Conservation (phyloP, 345 rosid species). For the Bruguiera gymnorhiza region DNA sequence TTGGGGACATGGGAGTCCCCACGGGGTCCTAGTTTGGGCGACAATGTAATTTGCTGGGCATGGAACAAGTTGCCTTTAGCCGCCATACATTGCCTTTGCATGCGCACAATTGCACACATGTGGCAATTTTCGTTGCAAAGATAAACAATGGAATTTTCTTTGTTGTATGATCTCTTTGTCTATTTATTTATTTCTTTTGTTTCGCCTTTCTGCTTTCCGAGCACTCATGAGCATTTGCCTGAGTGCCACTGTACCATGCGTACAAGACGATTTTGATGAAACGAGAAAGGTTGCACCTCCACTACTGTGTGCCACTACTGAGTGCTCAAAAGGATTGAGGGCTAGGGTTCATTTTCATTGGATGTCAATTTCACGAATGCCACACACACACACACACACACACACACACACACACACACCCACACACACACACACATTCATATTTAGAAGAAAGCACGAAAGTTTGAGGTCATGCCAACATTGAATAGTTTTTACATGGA, state of each 20-base stretch:
- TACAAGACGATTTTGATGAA: slow-evolving; percentile 29
- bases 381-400: not conserved
- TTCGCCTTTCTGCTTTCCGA: not conserved
- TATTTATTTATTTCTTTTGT: not conserved
- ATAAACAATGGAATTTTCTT: not conserved
- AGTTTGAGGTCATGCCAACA: slow-evolving; percentile 7
- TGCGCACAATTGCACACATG: slow-evolving; percentile 46
- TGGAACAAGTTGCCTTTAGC: slow-evolving; percentile 42
- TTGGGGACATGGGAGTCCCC: slow-evolving; percentile 43
- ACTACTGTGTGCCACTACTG: slow-evolving; percentile 18
- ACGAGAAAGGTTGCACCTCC: slow-evolving; percentile 40
- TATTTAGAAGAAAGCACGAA: not conserved
- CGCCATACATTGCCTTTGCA: slow-evolving; percentile 54
- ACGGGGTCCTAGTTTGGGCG: slow-evolving; percentile 27
- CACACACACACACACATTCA: not conserved
- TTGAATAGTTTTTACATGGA: not conserved
- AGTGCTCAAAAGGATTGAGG: slow-evolving; percentile 24
- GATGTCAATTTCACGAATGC: slow-evolving; percentile 13
- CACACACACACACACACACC: not conserved
- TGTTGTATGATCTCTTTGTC: not conserved
- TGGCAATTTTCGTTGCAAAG: slow-evolving; percentile 13
- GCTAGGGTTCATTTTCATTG: slow-evolving; percentile 18
- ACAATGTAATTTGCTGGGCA: slow-evolving; percentile 34
- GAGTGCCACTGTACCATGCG: slow-evolving; percentile 92
- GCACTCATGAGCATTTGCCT: slow-evolving; percentile 31